Percentiles rank a stretch among this genome's conserved stretches.
Evolutionary conservation across 108 stramenopile species (phyloP).

Genomic region (Skeletonema marinoi): DNA sequence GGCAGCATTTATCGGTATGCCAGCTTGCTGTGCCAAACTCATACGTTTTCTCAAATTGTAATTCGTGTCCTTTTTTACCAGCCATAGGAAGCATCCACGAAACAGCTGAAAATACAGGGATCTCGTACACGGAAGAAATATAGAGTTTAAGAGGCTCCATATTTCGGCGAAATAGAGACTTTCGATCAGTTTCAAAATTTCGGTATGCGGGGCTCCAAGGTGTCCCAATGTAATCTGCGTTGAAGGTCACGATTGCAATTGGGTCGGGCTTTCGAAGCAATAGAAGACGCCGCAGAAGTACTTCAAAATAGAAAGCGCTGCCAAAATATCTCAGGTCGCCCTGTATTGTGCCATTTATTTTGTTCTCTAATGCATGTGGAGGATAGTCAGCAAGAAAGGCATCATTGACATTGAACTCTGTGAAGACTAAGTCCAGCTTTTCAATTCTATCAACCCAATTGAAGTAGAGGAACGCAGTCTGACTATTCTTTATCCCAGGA

Average conservation of each 20-base stretch:
- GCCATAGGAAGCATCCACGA: slow-evolving; percentile 47
- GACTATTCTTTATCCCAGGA: not conserved
- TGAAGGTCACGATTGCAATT: slow-evolving; percentile 36
- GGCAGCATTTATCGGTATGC: slow-evolving; percentile 37
- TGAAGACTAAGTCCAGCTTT: slow-evolving; percentile 31
- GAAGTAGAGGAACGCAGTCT: not conserved
- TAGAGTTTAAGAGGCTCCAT: slow-evolving; percentile 35
- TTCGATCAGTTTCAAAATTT: not conserved
- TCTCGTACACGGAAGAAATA: slow-evolving; percentile 37
- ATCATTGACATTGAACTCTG: slow-evolving; percentile 44
- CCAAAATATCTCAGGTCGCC: slow-evolving; percentile 4
- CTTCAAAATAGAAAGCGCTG: slow-evolving; percentile 21
- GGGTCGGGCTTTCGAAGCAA: slow-evolving; percentile 43
- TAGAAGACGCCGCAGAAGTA: slow-evolving; percentile 25
- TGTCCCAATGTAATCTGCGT: slow-evolving; percentile 32
- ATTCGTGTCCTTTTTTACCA: slow-evolving; percentile 21
- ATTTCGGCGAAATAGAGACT: slow-evolving; percentile 17
- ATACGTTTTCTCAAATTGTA: slow-evolving; percentile 18
- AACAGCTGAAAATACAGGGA: slow-evolving; percentile 32
- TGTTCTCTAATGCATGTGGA: slow-evolving; percentile 42
- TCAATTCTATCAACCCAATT: slow-evolving; percentile 8
- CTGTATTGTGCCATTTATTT: not conserved
- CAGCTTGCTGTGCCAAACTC: slow-evolving; percentile 18
- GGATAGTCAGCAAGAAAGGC: slow-evolving; percentile 14
- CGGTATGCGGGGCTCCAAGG: slow-evolving; percentile 6